Evolutionary conservation across 495 filamentous ascomycete genomes (phyloP).

Genomic region (Penicillium bovifimosum): DNA sequence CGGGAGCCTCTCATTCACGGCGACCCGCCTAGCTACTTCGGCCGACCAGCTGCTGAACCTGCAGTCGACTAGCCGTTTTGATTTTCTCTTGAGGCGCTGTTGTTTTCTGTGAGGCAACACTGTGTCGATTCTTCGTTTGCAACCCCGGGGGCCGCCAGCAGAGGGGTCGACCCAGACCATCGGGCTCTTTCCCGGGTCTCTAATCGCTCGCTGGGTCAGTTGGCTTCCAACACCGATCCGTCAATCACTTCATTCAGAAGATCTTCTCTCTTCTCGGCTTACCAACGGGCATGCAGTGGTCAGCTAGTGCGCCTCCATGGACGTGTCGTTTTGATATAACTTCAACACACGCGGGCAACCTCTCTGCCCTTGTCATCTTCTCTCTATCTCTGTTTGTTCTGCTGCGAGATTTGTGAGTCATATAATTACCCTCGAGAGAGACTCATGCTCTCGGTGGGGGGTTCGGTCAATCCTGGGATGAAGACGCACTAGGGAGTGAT

Average conservation of each 20-base stretch:
- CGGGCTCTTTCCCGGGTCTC: conserved; percentile 26
- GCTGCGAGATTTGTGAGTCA: neutral
- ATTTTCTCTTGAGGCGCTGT: conserved; percentile 13
- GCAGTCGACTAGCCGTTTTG: neutral
- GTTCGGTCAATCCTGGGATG: conserved; percentile 17
- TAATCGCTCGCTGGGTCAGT: conserved; percentile 15
- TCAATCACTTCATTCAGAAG: conserved; percentile 10
- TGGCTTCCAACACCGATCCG: conserved; percentile 11
- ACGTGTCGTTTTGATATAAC: conserved; percentile 25
- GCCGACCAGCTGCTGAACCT: conserved; percentile 10
- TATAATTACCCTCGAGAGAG: neutral
- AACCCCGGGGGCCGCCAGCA: conserved; percentile 16
- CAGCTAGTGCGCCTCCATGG: conserved; percentile 12
- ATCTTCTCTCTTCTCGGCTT: conserved; percentile 20
- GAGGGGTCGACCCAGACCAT: conserved; percentile 31
- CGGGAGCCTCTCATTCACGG: conserved; percentile 12
- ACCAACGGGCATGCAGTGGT: conserved; percentile 16
- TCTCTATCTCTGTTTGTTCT: conserved; percentile 1
- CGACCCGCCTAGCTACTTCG: conserved; percentile 3
- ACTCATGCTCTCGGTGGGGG: conserved; percentile 4
- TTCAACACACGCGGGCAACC: conserved; percentile 18
- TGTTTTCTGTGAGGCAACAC: conserved; percentile 8
- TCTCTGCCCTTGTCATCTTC: conserved; percentile 3
- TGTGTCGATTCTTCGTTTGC: conserved; percentile 13
- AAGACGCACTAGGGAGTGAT: conserved; percentile 15